Conservation (phyloP, 179 eudicot genomes). For the Spergularia azorica region DNA sequence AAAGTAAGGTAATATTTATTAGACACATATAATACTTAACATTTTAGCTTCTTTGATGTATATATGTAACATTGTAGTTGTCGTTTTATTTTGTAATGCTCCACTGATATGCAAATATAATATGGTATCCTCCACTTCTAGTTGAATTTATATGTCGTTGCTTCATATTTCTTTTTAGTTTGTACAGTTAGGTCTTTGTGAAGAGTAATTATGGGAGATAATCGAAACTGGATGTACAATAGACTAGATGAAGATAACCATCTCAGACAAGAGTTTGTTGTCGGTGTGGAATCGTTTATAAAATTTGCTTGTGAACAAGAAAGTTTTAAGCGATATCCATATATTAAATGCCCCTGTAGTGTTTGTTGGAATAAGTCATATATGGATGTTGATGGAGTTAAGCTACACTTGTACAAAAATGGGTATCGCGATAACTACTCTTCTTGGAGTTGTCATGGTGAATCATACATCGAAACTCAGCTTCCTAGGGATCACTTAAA, state of each 20-base stretch:
- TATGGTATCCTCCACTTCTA: too few species aligned
- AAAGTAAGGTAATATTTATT: too few species aligned
- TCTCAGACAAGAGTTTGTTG: not conserved
- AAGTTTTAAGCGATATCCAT: not conserved
- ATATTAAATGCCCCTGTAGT: not conserved
- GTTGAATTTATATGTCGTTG: not conserved
- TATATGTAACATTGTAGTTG: too few species aligned
- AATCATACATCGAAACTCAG: not conserved
- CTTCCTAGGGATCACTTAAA: not conserved
- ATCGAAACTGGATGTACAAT: slow-evolving; percentile 1
- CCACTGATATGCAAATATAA: too few species aligned
- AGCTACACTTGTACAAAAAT: slow-evolving; percentile 3
- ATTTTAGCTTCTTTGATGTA: too few species aligned
- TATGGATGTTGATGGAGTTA: not conserved
- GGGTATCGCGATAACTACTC: not conserved
- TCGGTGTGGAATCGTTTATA: not conserved
- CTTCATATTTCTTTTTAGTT: too few species aligned
- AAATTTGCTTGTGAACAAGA: not conserved
- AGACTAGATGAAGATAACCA: not conserved
- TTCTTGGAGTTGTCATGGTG: slow-evolving; percentile 12
- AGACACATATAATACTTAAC: too few species aligned
- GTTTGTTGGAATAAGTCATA: not conserved
- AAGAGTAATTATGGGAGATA: not conserved
- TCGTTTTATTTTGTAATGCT: too few species aligned
- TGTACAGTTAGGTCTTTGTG: too few species aligned